A percentile compares a stretch with the other conserved stretches of the same genome.
Evolutionary conservation across 768 basidiomycete genomes (phyloP).

Genomic region (Kwoniella bestiolae): DNA sequence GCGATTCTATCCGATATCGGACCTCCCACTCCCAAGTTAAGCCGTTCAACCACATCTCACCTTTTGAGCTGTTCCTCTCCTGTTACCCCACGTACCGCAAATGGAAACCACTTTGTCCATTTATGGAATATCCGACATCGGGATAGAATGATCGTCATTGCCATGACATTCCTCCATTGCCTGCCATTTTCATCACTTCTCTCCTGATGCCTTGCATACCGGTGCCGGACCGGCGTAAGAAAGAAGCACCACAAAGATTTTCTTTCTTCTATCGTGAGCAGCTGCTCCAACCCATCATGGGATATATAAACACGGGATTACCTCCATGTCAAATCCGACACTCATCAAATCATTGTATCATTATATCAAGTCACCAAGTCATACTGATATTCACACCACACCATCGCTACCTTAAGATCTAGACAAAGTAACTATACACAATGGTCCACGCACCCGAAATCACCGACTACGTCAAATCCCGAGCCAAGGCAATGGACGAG

Average conservation of each 20-base stretch:
- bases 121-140: background rate
- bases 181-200: no score
- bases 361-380: background rate
- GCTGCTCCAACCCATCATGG: background rate
- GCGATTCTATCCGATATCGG: background rate
- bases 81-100: background rate
- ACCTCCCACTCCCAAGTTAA: background rate
- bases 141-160: background rate
- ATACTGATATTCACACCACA: background rate
- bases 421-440: no score
- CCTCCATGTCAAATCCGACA: background rate
- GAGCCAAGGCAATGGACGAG: constrained; percentile 44
- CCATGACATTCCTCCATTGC: background rate
- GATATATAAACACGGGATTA: background rate
- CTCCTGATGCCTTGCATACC: no score
- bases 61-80: no score
- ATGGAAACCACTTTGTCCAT: background rate
- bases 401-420: no score
- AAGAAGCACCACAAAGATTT: background rate
- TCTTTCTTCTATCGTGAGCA: no score
- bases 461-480: constrained; percentile 41
- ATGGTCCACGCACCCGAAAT: constrained; percentile 51
- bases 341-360: background rate
- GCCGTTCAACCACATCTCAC: background rate
- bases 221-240: background rate